Percentiles rank a stretch among this genome's conserved stretches.
Conservation (phyloP, 1,284 basidiomycete species). For the Ceratobasidium sp. region DNA sequence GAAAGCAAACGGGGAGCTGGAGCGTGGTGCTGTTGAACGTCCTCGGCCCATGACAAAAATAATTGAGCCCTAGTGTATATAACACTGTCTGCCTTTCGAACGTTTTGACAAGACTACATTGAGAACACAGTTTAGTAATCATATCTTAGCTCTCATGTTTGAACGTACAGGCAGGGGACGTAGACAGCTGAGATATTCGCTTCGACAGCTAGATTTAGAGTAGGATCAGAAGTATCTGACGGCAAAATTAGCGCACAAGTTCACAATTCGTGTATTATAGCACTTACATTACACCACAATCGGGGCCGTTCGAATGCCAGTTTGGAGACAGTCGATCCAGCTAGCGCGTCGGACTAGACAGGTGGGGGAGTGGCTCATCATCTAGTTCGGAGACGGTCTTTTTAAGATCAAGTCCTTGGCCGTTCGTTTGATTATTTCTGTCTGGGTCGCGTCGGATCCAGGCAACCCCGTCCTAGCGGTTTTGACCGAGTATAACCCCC, state of each 20-base stretch:
- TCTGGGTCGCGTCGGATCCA: background rate
- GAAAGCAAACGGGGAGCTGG: conserved; percentile 21
- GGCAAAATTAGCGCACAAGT: background rate
- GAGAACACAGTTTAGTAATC: background rate
- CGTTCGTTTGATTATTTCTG: background rate
- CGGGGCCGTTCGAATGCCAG: background rate
- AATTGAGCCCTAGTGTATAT: background rate
- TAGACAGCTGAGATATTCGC: background rate
- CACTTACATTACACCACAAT: background rate
- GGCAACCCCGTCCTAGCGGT: background rate
- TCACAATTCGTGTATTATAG: background rate
- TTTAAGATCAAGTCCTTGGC: background rate
- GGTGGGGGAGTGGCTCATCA: background rate
- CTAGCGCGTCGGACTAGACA: background rate
- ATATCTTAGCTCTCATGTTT: background rate
- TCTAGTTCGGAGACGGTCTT: background rate
- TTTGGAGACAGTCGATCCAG: background rate
- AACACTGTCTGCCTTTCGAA: background rate
- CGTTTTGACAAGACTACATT: background rate
- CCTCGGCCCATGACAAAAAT: conserved; percentile 2
- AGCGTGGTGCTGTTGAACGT: conserved; percentile 10
- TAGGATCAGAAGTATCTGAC: background rate
- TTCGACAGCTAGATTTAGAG: background rate
- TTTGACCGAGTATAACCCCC: background rate
- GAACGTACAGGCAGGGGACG: background rate